These are phyloP conservation scores for Lathyrus aphaca DNA, from an alignment of 306 rosid species.

Conservation along the genomic window DNA sequence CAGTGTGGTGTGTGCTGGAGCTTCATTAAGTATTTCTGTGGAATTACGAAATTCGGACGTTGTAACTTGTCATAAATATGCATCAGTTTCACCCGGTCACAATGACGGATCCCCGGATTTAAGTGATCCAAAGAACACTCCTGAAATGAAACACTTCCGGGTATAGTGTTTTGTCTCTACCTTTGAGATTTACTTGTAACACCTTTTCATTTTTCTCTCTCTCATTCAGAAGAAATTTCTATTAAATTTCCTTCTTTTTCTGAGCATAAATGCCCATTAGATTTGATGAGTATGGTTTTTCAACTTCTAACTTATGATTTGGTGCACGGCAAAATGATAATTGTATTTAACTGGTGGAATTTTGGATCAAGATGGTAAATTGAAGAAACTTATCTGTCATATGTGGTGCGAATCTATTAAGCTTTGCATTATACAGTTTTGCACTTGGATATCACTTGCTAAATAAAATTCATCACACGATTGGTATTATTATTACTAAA, in stretches of 20 bases:
- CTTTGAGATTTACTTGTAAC: constrained; percentile 38
- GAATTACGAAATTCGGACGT: constrained; percentile 58
- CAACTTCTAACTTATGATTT: constrained; percentile 13
- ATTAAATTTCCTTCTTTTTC: constrained; percentile 8
- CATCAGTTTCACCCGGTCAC: constrained; percentile 50
- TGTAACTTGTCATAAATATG: constrained; percentile 55
- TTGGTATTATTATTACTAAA: constrained; percentile 27
- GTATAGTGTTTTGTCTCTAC: constrained; percentile 50
- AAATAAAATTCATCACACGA: background rate
- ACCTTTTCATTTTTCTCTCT: background rate
- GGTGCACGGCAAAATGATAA: constrained; percentile 10
- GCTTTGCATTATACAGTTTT: constrained; percentile 1
- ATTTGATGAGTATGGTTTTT: constrained; percentile 11
- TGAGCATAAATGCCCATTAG: constrained; percentile 5
- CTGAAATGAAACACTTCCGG: constrained; percentile 41
- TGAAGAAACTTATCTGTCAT: background rate
- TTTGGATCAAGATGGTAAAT: constrained; percentile 13
- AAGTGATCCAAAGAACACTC: constrained; percentile 43
- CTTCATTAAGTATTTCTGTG: constrained; percentile 46
- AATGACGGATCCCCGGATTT: constrained; percentile 45
- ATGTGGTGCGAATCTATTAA: constrained; percentile 11
- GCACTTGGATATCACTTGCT: background rate
- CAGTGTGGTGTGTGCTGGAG: constrained; percentile 41
- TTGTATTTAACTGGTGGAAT: constrained; percentile 17
- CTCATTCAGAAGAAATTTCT: constrained; percentile 7